Evolutionary conservation across 768 basidiomycete genomes (phyloP), one percentile per base, ranked within the genome.

Genomic region (Royoungia palumana): DNA sequence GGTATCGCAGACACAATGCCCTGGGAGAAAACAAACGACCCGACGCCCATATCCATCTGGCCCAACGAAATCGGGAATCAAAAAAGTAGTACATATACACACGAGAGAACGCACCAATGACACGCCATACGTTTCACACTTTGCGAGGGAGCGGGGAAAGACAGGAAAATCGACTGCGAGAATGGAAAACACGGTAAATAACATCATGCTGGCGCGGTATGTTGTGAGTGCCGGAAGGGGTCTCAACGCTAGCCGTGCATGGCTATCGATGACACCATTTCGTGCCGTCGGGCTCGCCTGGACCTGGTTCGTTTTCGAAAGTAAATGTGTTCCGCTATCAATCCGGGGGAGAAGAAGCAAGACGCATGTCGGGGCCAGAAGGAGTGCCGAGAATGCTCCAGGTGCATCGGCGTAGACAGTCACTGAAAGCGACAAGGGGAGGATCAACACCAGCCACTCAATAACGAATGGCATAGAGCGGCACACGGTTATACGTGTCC

Each of bases 41-140:
- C 96, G 2, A 97, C 95, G 11, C 96, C 96, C 12, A 94, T 69
- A 62, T 99, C 96, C 96, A 98, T 99, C 95, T 99, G 53, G 27
- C 16, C 46, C 7, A 35, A 46, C 41, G 37, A 10, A 43, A 39
- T 54, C 27, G 43, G 42, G 38, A 25, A 37, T 53, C 25, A 42
- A 44, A 37, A 24, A 16, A 28, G 27, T 5, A 41, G 9, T 2
- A 41, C 10, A 36, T 10, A 14, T 11, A 24, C n/a, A 17, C 16
- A 30, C 30, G 34, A 13, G 27, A 17, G 46, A 62, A 67, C 79
- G 49, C 42, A 96, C 95, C 70, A 99, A 58, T n/a, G 94, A 96
- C 1, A 91, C 89, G 0, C 96, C 95, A 69, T 82, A 97, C 0
- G 88, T 86, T 69, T 98, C 95, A 59, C 92, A 94, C 64, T 98